These are phyloP conservation scores for Yarrowia deformans DNA, from an alignment of 805 yeast genomes.

Conservation along the genomic window DNA sequence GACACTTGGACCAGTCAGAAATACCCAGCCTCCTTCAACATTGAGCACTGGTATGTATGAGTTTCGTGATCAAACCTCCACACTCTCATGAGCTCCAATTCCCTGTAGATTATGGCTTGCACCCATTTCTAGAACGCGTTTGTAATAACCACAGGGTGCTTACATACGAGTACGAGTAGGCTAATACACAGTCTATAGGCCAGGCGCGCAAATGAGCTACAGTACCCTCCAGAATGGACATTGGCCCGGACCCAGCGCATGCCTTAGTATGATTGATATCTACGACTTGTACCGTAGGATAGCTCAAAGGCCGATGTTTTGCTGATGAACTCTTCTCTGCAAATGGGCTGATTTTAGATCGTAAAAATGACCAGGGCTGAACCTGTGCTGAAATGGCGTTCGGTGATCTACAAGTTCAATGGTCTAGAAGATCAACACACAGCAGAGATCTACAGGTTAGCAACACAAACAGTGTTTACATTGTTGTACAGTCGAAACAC, in stretches of 20 bases:
- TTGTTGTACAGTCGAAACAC: constrained; percentile 17
- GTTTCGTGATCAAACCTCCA: too few relatives aligned
- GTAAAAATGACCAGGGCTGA: constrained; percentile 1
- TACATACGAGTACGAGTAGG: constrained; percentile 5
- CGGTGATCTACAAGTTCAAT: neutral
- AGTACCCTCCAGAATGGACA: neutral
- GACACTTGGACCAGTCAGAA: too few relatives aligned
- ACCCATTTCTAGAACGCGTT: neutral
- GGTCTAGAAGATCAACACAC: constrained; percentile 3
- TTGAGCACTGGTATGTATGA: too few relatives aligned
- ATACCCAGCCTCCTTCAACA: too few relatives aligned
- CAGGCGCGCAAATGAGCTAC: neutral
- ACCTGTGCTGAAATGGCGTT: neutral
- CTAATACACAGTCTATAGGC: neutral
- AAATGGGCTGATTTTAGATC: neutral
- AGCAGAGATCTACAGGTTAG: constrained; percentile 8
- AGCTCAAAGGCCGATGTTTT: neutral
- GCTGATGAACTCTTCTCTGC: neutral
- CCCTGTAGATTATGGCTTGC: neutral
- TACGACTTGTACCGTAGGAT: too few relatives aligned
- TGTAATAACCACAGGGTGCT: neutral
- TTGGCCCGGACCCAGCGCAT: constrained; percentile 7
- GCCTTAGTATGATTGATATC: neutral
- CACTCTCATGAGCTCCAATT: too few relatives aligned
- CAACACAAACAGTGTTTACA: neutral